Conservation (phyloP, 2,329 filamentous ascomycete species). For the Pseudogymnoascus sp. region DNA sequence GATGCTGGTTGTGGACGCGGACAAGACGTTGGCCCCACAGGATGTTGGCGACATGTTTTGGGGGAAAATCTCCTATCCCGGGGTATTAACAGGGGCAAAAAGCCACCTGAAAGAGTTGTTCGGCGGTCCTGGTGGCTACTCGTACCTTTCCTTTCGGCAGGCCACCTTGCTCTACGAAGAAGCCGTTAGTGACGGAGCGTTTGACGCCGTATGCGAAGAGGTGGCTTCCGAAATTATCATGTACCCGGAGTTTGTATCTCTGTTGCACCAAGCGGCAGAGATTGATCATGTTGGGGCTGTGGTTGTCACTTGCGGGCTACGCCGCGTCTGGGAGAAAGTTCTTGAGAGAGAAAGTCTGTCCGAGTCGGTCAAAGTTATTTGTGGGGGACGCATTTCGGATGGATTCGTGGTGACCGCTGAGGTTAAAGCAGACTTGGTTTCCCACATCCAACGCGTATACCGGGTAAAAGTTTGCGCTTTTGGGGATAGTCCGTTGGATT, state of each 20-base stretch:
- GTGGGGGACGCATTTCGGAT: constrained; percentile 39
- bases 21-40: constrained; percentile 43
- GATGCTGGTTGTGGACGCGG: constrained; percentile 49
- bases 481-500: constrained; percentile 51
- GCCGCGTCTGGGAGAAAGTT: constrained; percentile 47
- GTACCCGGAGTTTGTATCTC: constrained; percentile 37
- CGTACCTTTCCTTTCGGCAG: constrained; percentile 47
- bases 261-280: constrained; percentile 32
- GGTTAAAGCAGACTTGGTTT: constrained; percentile 43
- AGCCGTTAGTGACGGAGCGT: constrained; percentile 28
- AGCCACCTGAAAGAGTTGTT: constrained; percentile 39
- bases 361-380: constrained; percentile 41
- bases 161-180: constrained; percentile 46
- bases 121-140: constrained; percentile 39
- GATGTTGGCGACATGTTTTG: constrained; percentile 47
- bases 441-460: constrained; percentile 29
- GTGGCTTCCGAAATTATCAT: constrained; percentile 37
- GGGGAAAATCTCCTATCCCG: constrained; percentile 22
- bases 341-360: constrained; percentile 37
- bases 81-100: neutral
- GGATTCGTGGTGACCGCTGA: constrained; percentile 42
- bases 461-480: constrained; percentile 43
- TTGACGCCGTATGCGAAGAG: constrained; percentile 36
- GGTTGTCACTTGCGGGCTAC: constrained; percentile 48
- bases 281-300: constrained; percentile 36